Evolutionary conservation across 2,329 filamentous ascomycete genomes (phyloP), one percentile per base, ranked within the genome.

Genomic region (Fusarium vanettenii): DNA sequence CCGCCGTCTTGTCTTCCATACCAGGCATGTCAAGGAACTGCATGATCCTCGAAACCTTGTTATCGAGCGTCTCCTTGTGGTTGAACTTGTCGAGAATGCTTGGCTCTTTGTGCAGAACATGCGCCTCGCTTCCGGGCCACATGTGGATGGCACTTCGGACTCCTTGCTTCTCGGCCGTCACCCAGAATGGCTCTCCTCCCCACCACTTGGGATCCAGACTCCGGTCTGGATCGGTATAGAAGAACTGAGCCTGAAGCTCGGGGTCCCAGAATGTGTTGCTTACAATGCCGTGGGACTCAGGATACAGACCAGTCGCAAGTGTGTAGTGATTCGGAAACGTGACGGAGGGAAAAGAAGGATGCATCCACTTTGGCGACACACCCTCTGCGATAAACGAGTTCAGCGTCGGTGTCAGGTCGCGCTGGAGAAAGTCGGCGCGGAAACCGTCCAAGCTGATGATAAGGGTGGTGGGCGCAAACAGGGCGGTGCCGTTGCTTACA

Each of bases 261-360:
- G 94, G 94, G 79, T 98, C 97, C 94, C 94, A 99, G 81, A 99
- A 99, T 1, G 91, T 94, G 81, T 99, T 99, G 7, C 95, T 94
- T 1, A 99, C 95, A 5, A 99, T 88, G 0, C 97, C 97, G 80
- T 99, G 97, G 67, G 92, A 92, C 83, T 98, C 96, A 0, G 97
- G 97, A 77, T 98, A 95, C 29, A 98, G 84, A 0, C 97, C 97
- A 0, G 97, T 98, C 1, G 95, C 94, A 41, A 98, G 87, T 0
- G 96, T 98, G 82, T 96, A 98, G 82, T 98, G 97, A 78, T 98
- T 96, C 14, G 97, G 97, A 78, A 99, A 99, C 0, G 97, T 99
- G 55, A 99, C 94, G 25, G 94, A 97, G 0, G 97, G 97, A 76
- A 99, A 99, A 43, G 95, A 97, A 0, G 97, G 97, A 8, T 91